Percentiles rank a stretch among this genome's conserved stretches.
Conservation (phyloP, 2,329 filamentous ascomycete genomes). For the Ophiostoma himal-ulmi region DNA sequence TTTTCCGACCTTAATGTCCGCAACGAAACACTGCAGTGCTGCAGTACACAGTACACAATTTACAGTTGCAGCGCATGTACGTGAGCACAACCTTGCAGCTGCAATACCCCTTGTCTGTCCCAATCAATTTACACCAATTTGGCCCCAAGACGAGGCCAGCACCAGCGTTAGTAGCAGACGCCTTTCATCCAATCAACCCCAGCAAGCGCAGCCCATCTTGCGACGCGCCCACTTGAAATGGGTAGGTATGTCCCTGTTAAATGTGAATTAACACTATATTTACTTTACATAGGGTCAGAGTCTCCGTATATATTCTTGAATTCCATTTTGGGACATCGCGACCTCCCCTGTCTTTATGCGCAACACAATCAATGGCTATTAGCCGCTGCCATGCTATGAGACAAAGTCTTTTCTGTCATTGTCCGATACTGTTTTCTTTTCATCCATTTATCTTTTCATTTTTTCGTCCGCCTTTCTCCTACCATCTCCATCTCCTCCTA, state of each 20-base stretch:
- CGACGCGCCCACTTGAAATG: background rate
- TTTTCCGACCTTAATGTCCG: conserved; percentile 4
- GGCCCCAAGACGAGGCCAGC: background rate
- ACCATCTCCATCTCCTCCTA: background rate
- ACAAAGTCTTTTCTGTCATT: background rate
- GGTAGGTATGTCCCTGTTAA: no score
- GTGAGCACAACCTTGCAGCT: background rate
- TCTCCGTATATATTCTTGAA: background rate
- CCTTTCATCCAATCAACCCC: conserved; percentile 1
- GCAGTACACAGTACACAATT: background rate
- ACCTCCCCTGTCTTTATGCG: background rate
- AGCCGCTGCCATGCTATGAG: background rate
- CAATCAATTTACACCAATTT: conserved; percentile 17
- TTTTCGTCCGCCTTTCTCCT: no score
- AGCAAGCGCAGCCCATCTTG: background rate
- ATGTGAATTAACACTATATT: background rate
- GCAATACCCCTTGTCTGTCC: conserved; percentile 1
- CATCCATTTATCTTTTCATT: no score
- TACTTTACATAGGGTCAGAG: background rate
- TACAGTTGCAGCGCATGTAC: background rate
- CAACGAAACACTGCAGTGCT: background rate
- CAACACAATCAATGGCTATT: background rate
- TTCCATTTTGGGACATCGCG: background rate
- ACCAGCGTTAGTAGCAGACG: background rate
- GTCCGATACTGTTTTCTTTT: background rate